Conservation (phyloP, 306 rosid genomes). For the Quercus gilva region DNA sequence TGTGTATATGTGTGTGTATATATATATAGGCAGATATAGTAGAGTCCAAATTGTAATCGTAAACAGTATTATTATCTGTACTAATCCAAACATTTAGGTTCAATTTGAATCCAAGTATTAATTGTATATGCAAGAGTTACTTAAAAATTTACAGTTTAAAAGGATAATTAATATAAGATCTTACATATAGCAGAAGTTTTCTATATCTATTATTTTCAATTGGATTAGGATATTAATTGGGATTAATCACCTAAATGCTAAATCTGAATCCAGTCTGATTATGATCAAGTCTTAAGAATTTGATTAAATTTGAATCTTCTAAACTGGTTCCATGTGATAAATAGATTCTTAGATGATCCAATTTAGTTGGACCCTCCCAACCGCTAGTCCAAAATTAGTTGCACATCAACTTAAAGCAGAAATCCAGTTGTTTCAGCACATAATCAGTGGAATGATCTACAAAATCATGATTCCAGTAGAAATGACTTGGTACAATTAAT, state of each 20-base stretch:
- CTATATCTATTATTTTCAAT: background rate
- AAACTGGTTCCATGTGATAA: background rate
- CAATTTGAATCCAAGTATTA: background rate
- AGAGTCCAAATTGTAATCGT: background rate
- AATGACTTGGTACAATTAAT: background rate
- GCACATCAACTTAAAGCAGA: background rate
- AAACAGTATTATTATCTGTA: background rate
- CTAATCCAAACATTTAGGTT: background rate
- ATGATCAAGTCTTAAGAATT: background rate
- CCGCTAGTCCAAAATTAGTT: background rate
- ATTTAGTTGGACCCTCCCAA: background rate
- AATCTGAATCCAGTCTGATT: background rate
- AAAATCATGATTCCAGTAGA: background rate
- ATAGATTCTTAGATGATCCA: background rate
- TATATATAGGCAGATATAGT: background rate
- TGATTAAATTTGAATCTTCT: background rate
- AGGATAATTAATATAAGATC: background rate
- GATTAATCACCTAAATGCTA: background rate
- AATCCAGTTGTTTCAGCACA: conserved; percentile 5
- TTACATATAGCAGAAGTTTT: background rate
- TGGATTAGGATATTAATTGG: background rate
- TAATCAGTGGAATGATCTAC: background rate
- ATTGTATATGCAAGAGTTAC: background rate
- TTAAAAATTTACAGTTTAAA: background rate
- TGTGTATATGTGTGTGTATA: fast-evolving